Evolutionary conservation across 805 yeast genomes (phyloP), one percentile per base, ranked within the genome.

Genomic region (Candida krabiensis): DNA sequence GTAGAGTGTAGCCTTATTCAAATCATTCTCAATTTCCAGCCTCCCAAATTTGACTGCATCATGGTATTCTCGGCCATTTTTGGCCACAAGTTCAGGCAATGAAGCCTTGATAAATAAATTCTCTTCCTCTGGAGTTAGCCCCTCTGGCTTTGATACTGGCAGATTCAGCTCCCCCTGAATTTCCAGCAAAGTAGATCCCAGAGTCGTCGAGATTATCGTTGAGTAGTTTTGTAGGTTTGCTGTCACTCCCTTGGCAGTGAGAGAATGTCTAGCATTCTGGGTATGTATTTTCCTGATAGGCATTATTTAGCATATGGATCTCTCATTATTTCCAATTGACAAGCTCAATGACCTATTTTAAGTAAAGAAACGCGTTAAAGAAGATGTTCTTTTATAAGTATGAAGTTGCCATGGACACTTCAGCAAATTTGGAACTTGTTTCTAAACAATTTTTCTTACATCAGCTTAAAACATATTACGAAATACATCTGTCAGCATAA

Each of bases 141-240:
- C 52, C 2, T 44, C 47, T 5, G 71, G 69, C 16, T 53, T 51
- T 15, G 50, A 51, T 4, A 51, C 41, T 0, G 82, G 80, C 3
- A 80, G 53, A 39, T 77, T 75, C 27, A 84, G 57, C 24, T 80
- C 86, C 8, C 93, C 93, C 53, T 84, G 93, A 14, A 84, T 83
- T 55, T 84, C 93, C 14, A 84, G 43, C 13, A 84, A 50, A 2
- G 75, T 69, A 29, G 79, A 69, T 1, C 91, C 93, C 29, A 64
- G 60, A 1, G 80, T 72, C 0, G 90, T 79, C 1, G 71, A 48
- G 2, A 78, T 54, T 14, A 70, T 43, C 1, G 57, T 44, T 4
- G 56, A 30, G 21, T 43, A 43, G 16, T 46, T 39, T 4, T 31
- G 33, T 11, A 37, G 26, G 0, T 37, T 35, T 5, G 31, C 35